Evolutionary conservation across 2,329 filamentous ascomycete genomes (phyloP), one percentile per base, ranked within the genome.

Genomic region (Pseudogymnoascus sp.): DNA sequence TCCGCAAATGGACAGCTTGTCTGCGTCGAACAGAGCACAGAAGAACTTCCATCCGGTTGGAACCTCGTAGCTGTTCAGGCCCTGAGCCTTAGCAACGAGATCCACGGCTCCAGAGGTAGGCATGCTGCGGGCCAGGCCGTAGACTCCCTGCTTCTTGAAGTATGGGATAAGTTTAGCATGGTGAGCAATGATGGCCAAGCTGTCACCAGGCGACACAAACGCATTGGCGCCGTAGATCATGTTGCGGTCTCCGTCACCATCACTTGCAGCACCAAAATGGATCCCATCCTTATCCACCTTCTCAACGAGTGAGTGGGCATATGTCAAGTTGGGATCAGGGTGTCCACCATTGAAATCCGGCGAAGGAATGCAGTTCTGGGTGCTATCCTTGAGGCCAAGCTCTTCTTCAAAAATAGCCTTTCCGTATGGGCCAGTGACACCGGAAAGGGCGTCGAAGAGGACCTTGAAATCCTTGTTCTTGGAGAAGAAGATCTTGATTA

Each of bases 21-120:
- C 81, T 67, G 90, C 88, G 72, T 97, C 92, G 71, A 97, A 96
- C 62, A 97, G 83, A 70, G 92, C 91, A 73, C 92, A 97, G 86
- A 97, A 97, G 83, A 97, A 97, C 77, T 97, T 97, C 94, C 94
- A 99, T 70, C 94, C 94, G 0, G 94, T 99, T 37, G 94, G 94
- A 1, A 99, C 94, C 77, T 99, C 94, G 78, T 99, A 99, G 77
- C 86, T 88, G 78, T 90, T 80, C 41, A 99, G 83, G 36, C 89
- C 89, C 79, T 97, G 93, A 71, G 91, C 92, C 83, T 96, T 90
- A 68, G 94, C 94, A 39, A 99, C 94, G 14, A 96, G 86, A 74
- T 99, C 94, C 60, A 99, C 90, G 20, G 94, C 94, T 41, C 91
- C 92, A 11, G 91, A 96, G 5, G 94, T 99, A 62, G 94, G 94